Evolutionary conservation across 768 basidiomycete species (phyloP).

Genomic region (Baorangia bicolor): DNA sequence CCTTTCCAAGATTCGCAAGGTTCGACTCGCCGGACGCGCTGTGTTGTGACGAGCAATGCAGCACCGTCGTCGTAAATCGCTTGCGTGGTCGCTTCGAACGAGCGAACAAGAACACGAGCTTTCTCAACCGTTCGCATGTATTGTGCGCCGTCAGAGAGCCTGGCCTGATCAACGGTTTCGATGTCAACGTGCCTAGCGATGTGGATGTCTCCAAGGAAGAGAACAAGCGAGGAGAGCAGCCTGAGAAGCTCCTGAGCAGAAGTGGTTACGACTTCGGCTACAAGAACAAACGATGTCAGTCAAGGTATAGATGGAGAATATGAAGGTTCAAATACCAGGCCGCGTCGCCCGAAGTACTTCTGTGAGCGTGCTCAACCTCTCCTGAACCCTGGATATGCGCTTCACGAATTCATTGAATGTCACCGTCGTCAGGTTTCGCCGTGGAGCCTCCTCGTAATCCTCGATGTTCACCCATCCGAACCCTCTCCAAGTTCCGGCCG

Average conservation of each 20-base stretch:
- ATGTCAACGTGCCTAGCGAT: constrained; percentile 53
- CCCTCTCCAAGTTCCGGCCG: constrained; percentile 52
- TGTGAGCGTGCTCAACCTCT: constrained; percentile 23
- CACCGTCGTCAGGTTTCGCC: constrained; percentile 25
- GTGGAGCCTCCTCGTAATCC: constrained; percentile 32
- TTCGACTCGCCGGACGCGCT: constrained; percentile 31
- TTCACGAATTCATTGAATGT: constrained; percentile 36
- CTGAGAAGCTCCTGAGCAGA: constrained; percentile 36
- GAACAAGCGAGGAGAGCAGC: constrained; percentile 41
- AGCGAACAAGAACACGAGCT: constrained; percentile 47
- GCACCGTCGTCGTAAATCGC: constrained; percentile 50
- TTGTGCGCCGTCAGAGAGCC: constrained; percentile 34
- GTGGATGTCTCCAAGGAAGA: constrained; percentile 47
- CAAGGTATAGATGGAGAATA: neutral
- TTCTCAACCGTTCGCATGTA: constrained; percentile 44
- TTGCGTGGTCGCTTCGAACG: constrained; percentile 48
- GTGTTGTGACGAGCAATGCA: constrained; percentile 40
- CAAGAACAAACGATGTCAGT: neutral
- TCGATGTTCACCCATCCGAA: constrained; percentile 48
- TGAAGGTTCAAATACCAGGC: constrained; percentile 16
- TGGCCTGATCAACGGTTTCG: constrained; percentile 37
- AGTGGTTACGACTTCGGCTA: constrained; percentile 23
- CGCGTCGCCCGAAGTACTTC: constrained; percentile 18
- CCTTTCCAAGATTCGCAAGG: constrained; percentile 24
- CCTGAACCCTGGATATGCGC: constrained; percentile 28